Evolutionary conservation across 495 filamentous ascomycete genomes (phyloP), one percentile per base, ranked within the genome.

Genomic region (Lichenothelia convexa): DNA sequence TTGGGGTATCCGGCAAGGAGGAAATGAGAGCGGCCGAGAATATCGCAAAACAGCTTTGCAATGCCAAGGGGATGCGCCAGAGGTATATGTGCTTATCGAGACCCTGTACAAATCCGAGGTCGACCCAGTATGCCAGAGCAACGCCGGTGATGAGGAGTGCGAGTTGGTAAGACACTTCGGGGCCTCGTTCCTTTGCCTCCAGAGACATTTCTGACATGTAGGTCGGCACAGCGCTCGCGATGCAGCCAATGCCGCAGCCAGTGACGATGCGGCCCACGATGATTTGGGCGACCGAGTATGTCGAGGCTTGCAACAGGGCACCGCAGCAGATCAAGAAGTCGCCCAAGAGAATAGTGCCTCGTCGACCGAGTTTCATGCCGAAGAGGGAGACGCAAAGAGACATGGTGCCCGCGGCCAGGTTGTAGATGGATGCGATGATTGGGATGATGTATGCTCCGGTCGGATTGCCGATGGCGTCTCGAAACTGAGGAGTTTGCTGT

Each of bases 361-460:
- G 21, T 6, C 37, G 13, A 15, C 37, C 37, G 15, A 40, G 4
- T 23, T 33, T 36, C 37, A 40, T 40, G 18, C 37, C 37, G 18
- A 33, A 40, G 37, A 40, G 21, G 15, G 21, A 21, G n/a, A 40
- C 37, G 18, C 26, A 33, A 15, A 40, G 37, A 15, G 37, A 32
- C 27, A 32, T 33, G 26, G 34, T 21, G 21, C 37, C 37, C 2
- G 37, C 37, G 16, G 37, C 37, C 9, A 40, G 30, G 20, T 40
- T 40, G 29, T 40, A 40, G 37, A 40, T 29, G 29, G 37, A 40
- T 11, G 37, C 37, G 21, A 40, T 40, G 18, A 40, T 40, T 18
- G 37, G 37, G n/a, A 40, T 40, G 37, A 40, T 23, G 37, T 21
- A 40, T 2, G 37, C 27, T 18, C 37, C 37, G n/a, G 9, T 12